Evolutionary conservation across 169 alveolate genomes (phyloP), one percentile per base, ranked within the genome.

Genomic region (Plasmodium vivax): DNA sequence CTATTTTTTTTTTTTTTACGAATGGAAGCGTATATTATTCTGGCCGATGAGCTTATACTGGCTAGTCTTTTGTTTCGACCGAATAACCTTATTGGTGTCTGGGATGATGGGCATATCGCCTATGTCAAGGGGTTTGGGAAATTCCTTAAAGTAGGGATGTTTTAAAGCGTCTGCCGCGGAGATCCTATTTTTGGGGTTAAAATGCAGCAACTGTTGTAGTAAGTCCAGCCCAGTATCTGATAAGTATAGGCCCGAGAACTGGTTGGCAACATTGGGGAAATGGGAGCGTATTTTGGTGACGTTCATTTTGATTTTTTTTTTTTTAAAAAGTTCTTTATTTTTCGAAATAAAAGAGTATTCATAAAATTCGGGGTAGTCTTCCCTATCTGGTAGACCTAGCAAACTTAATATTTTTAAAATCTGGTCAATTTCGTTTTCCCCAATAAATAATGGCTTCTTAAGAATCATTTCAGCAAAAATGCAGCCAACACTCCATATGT

Each of bases 401-500:
- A 98, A 96, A 81, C 96, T 96, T 87, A 98, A 98, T n/a, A 98
- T 98, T 93, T 97, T 96, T 74, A 93, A 96, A 47, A 98, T 96
- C 83, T 98, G 97, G 41, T 97, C 98, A 43, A 96, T 96, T 94
- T 98, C 99, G 71, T 97, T 95, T 43, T 97, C 96, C 3, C 99
- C 99, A 80, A 93, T 82, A 84, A 98, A 98, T n/a, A 98, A 85
- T 10, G 99, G 99, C 81, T 95, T 96, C 56, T 98, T 97, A 30
- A 93, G 92, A 16, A 98, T 77, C 87, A 98, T 88, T 85, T 98
- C 99, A 9, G 98, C 99, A 85, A 98, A 98, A 81, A 98, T 98
- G 84, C 99, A 98, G 16, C 99, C 99, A 14, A 98, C 96, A 79
- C 99, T 98, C 99, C 99, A 99, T 34, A 99, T 97, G 95, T 99